Conservation (phyloP, 1,284 basidiomycete species). For the Cutaneotrichosporon cutaneum region DNA sequence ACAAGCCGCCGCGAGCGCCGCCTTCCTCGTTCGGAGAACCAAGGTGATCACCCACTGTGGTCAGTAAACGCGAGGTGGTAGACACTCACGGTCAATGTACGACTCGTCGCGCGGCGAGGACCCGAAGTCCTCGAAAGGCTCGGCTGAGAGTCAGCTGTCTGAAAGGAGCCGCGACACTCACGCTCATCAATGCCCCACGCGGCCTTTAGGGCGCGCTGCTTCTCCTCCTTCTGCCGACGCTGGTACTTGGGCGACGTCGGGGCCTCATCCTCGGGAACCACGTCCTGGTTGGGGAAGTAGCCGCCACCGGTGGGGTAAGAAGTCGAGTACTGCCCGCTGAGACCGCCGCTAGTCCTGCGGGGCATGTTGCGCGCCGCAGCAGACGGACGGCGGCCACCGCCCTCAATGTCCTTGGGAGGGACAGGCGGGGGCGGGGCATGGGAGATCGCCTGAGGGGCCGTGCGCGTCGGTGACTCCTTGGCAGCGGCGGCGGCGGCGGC, state of each 20-base stretch:
- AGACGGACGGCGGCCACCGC: slow-evolving; percentile 6
- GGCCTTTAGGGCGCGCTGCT: slow-evolving; percentile 50
- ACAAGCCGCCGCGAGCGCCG: slow-evolving; percentile 25
- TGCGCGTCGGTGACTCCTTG: slow-evolving; percentile 15
- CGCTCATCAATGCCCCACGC: slow-evolving; percentile 53
- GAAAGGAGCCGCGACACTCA: slow-evolving; percentile 29
- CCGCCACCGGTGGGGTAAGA: slow-evolving; percentile 48
- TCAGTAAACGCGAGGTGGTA: neutral
- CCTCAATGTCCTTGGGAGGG: slow-evolving; percentile 7
- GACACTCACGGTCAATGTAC: slow-evolving; percentile 16
- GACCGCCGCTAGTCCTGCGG: slow-evolving; percentile 40
- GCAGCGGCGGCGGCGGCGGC: neutral
- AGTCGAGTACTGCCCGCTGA: slow-evolving; percentile 51
- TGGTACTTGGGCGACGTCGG: slow-evolving; percentile 37
- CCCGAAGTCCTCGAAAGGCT: slow-evolving; percentile 53
- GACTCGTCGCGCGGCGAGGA: slow-evolving; percentile 42
- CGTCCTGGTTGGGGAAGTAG: slow-evolving; percentile 42
- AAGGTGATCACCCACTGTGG: slow-evolving; percentile 29
- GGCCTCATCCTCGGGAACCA: slow-evolving; percentile 32
- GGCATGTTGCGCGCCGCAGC: slow-evolving; percentile 14
- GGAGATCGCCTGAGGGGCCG: neutral
- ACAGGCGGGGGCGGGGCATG: slow-evolving; percentile 10
- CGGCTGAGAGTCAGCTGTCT: slow-evolving; percentile 38
- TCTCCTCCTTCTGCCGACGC: slow-evolving; percentile 46
- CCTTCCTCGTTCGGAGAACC: slow-evolving; percentile 6